These are phyloP conservation scores for Pseudogymnoascus sp. DNA, from an alignment of 2,329 filamentous ascomycete species.

Conservation along the genomic window DNA sequence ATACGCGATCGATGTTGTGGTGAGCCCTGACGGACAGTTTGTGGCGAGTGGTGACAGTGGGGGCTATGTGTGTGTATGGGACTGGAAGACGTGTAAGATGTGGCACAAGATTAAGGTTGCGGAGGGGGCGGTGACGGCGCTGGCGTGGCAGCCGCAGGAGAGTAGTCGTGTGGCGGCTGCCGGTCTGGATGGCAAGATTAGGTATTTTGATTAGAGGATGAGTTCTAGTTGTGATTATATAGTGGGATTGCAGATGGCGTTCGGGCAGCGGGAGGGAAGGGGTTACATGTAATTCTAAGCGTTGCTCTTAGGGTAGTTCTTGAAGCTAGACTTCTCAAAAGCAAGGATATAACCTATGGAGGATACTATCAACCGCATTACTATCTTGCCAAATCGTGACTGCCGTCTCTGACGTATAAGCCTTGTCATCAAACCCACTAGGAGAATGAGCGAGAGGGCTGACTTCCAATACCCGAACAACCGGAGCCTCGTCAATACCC, in stretches of 20 bases:
- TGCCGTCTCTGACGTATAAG: neutral
- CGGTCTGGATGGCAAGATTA: slow-evolving; percentile 78
- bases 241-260: slow-evolving; percentile 10
- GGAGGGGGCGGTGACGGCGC: slow-evolving; percentile 72
- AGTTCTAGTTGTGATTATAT: neutral
- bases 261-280: neutral
- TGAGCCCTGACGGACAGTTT: slow-evolving; percentile 88
- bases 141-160: slow-evolving; percentile 97
- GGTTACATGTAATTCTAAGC: slow-evolving; percentile 2
- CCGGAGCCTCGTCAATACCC: neutral
- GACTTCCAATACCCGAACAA: neutral
- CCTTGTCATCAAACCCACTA: no score
- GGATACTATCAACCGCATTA: neutral
- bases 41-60: slow-evolving; percentile 78
- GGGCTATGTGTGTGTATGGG: slow-evolving; percentile 93
- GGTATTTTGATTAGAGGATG: slow-evolving; percentile 73
- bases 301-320: neutral
- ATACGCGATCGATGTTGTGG: slow-evolving; percentile 80
- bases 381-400: neutral
- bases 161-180: slow-evolving; percentile 88
- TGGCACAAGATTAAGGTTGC: slow-evolving; percentile 89
- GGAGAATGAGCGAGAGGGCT: neutral
- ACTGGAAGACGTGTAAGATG: slow-evolving; percentile 99
- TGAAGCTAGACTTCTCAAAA: neutral
- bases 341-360: neutral